A percentile compares a stretch with the other conserved stretches of the same genome.
These are phyloP conservation scores for Skeletonema potamos DNA, from an alignment of 108 stramenopile genomes.

Conservation along the genomic window DNA sequence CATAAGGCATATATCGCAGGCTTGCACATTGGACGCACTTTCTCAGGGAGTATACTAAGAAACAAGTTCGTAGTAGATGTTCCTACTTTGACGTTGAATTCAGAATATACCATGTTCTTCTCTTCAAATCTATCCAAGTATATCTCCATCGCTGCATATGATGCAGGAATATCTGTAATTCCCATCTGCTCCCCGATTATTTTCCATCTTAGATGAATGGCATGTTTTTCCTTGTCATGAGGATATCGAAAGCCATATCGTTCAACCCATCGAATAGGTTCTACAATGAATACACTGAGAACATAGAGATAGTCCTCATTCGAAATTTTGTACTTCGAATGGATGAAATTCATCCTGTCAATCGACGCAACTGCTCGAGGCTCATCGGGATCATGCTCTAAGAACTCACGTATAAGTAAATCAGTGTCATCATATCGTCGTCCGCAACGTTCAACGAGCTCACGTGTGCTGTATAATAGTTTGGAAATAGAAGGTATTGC, in stretches of 20 bases:
- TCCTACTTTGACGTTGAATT: conserved; percentile 18
- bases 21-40: conserved; percentile 8
- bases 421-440: conserved; percentile 24
- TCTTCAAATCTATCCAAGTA: conserved; percentile 22
- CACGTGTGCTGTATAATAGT: conserved; percentile 7
- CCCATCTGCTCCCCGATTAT: conserved; percentile 24
- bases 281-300: conserved; percentile 19
- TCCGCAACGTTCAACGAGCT: conserved; percentile 13
- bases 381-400: conserved; percentile 11
- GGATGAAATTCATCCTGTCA: conserved; percentile 17
- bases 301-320: conserved; percentile 28
- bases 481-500: conserved; percentile 18
- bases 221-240: conserved; percentile 19
- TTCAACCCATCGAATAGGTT: conserved; percentile 20
- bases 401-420: conserved; percentile 17
- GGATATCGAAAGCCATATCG: conserved; percentile 16
- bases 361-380: conserved; percentile 1
- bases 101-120: conserved; percentile 13
- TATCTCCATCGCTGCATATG: conserved; percentile 12
- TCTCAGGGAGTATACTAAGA: conserved; percentile 6
- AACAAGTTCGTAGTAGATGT: conserved; percentile 9
- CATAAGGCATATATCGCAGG: conserved; percentile 13
- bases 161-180: conserved; percentile 7
- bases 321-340: conserved; percentile 18
- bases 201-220: conserved; percentile 17